These are phyloP conservation scores for Phytophthora pini DNA, from an alignment of 352 stramenopile genomes.

Conservation along the genomic window DNA sequence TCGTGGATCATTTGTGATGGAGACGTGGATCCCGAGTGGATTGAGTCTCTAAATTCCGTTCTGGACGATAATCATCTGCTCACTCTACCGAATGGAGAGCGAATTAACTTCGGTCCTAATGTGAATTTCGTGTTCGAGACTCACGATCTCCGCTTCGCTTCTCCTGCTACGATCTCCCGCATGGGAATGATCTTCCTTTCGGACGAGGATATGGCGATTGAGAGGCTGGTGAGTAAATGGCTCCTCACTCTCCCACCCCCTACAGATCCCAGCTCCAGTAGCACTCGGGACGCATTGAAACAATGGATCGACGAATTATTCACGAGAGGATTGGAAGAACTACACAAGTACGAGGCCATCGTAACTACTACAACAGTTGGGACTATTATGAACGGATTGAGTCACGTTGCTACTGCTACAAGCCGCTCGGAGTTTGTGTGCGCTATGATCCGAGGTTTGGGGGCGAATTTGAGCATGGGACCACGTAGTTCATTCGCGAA, in stretches of 20 bases:
- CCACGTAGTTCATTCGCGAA: constrained; percentile 89
- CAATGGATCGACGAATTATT: constrained; percentile 95
- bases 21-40: constrained; percentile 97
- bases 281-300: constrained; percentile 57
- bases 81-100: constrained; percentile 96
- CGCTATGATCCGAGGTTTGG: constrained; percentile 92
- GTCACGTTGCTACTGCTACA: constrained; percentile 78
- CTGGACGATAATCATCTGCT: constrained; percentile 97
- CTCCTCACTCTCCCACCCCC: constrained; percentile 48
- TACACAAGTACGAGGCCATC: constrained; percentile 84
- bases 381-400: constrained; percentile 93
- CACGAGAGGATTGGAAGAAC: constrained; percentile 84
- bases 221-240: constrained; percentile 86
- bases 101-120: constrained; percentile 95
- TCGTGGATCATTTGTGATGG: constrained; percentile 97
- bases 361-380: constrained; percentile 95
- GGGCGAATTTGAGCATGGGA: constrained; percentile 88
- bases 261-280: constrained; percentile 21
- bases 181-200: constrained; percentile 98
- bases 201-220: constrained; percentile 89
- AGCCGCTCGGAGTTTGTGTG: constrained; percentile 91
- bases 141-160: constrained; percentile 94
- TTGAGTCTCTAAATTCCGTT: constrained; percentile 96
- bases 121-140: constrained; percentile 98
- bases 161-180: constrained; percentile 95